A percentile compares a stretch with the other conserved stretches of the same genome.
Conservation (phyloP, 257 asterid species). For the Jaltomata sinuosa region DNA sequence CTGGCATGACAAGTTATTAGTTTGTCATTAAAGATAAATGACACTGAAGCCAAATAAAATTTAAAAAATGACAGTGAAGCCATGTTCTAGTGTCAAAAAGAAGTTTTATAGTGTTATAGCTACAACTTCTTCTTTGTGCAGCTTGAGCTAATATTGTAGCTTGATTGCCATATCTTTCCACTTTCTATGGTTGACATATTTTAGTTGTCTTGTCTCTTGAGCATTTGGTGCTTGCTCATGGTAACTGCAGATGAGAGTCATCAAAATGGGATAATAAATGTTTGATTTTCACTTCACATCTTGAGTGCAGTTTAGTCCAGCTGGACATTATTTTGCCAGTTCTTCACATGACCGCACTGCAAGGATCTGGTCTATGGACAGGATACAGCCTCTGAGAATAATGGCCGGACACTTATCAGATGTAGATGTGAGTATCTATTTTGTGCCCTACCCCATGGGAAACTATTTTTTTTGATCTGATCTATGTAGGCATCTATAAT, state of each 20-base stretch:
- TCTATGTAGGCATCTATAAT: not conserved
- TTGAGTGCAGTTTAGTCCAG: constrained; percentile 85
- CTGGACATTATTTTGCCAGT: constrained; percentile 97
- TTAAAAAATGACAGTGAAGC: not conserved
- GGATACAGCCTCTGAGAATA: constrained; percentile 85
- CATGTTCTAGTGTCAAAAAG: not conserved
- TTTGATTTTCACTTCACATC: not conserved
- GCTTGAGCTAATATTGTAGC: not conserved
- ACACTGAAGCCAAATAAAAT: not conserved
- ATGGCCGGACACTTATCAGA: constrained; percentile 99
- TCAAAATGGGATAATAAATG: not conserved
- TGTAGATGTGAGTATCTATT: constrained; percentile 74
- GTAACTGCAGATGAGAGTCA: not conserved
- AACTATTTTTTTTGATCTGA: not conserved
- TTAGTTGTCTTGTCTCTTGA: not conserved
- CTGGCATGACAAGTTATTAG: not conserved
- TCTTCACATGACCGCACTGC: constrained; percentile 98
- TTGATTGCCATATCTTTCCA: not conserved
- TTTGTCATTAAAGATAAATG: not conserved
- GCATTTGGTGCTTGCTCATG: not conserved
- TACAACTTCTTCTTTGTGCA: not conserved
- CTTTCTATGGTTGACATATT: not conserved
- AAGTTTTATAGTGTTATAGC: not conserved
- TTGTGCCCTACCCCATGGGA: not conserved
- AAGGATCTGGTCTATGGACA: constrained; percentile 93